These are phyloP conservation scores for Colletotrichum brevisporum DNA, from an alignment of 2,329 filamentous ascomycete genomes.

Conservation along the genomic window DNA sequence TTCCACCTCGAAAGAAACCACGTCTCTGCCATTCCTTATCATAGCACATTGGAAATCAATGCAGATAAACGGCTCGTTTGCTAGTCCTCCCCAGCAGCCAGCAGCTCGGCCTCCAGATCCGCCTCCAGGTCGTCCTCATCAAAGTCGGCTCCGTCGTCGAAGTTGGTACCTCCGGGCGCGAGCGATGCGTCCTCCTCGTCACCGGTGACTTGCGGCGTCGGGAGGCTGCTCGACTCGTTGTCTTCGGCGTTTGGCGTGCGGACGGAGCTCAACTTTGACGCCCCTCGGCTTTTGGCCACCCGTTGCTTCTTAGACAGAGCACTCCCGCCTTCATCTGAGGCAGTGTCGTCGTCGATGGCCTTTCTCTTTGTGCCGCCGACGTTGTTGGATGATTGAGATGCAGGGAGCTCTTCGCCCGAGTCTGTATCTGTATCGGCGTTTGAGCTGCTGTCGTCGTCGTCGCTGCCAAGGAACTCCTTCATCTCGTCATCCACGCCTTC, in stretches of 20 bases:
- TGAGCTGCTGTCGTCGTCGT: slow-evolving; percentile 65
- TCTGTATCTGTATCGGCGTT: slow-evolving; percentile 50
- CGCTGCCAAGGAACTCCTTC: slow-evolving; percentile 77
- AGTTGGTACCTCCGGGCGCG: slow-evolving; percentile 41
- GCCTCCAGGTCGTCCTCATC: slow-evolving; percentile 69
- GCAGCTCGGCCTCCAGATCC: slow-evolving; percentile 74
- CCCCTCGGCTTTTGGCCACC: slow-evolving; percentile 59
- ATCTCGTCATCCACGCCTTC: slow-evolving; percentile 79
- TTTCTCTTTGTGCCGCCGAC: slow-evolving; percentile 38
- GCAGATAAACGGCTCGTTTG: background rate
- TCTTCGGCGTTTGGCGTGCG: slow-evolving; percentile 56
- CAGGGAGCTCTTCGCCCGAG: slow-evolving; percentile 39
- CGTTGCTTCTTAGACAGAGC: slow-evolving; percentile 66
- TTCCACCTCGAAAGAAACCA: slow-evolving; percentile 14
- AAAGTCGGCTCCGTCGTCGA: slow-evolving; percentile 55
- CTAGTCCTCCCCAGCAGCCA: slow-evolving; percentile 60
- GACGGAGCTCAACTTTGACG: slow-evolving; percentile 62
- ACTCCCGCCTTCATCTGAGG: slow-evolving; percentile 45
- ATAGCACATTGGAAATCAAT: background rate
- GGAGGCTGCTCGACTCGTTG: slow-evolving; percentile 54
- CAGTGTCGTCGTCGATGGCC: slow-evolving; percentile 45
- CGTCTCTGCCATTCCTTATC: background rate
- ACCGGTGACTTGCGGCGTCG: slow-evolving; percentile 57
- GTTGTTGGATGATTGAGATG: slow-evolving; percentile 25
- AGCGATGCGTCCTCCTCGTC: slow-evolving; percentile 55